Evolutionary conservation across 768 basidiomycete genomes (phyloP), one percentile per base, ranked within the genome.

Genomic region (Amanita exitialis): DNA sequence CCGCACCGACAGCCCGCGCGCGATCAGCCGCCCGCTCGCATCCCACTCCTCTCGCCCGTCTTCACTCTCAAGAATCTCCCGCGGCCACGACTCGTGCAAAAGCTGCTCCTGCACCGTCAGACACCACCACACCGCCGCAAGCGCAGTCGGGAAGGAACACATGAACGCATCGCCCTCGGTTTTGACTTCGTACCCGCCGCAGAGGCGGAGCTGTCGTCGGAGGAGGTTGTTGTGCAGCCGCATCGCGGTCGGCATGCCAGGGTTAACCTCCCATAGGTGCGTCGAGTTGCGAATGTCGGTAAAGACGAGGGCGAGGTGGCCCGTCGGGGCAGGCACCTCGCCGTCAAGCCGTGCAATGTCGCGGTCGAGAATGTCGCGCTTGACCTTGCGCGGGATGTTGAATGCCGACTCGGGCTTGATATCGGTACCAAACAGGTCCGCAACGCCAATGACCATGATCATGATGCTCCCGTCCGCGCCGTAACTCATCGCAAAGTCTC

Each of bases 101-200:
- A 99, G 74, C 59, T 87, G 79, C 25, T 82, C 69, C 64, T 98
- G 96, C 15, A 93, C 87, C 27, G 79, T 82, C 60, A 96, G 72
- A 57, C 85, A 86, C 88, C 91, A 99, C 75, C 91, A 83, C 15
- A 97, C 67, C 0, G 91, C 96, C 0, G 87, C 77, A 1, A 91
- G 73, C 10, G 91, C 79, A 2, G 83, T 89, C 2, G 90, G 88
- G 77, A 99, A 99, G 18, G 95, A 91, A 48, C 93, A 93, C 89
- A 99, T 94, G 73, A 99, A 99, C 0, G 95, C 83, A 61, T 98
- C 96, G 25, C 96, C 96, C 82, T 99, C 96, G 9, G 96, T 99
- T 69, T 99, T 99, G 61, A 98, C 95, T 68, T 97, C 92, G 65
- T 98, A 99, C 1, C 96, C 96, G 25, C 93, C 93, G 59, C 93